These are phyloP conservation scores for Fusarium sp. DNA, from an alignment of 2,329 filamentous ascomycete species.

Conservation along the genomic window DNA sequence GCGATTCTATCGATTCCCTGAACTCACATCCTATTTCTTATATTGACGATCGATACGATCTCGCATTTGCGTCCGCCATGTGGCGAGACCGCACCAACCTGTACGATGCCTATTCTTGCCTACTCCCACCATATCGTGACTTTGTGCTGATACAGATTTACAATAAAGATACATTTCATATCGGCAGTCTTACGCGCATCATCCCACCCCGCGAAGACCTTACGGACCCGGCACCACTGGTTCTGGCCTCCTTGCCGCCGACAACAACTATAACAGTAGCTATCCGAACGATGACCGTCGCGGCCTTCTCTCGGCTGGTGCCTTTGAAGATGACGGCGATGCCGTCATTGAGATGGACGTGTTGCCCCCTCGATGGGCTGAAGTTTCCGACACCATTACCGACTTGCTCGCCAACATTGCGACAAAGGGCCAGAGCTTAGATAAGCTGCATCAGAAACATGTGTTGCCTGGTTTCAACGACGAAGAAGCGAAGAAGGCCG, in stretches of 20 bases:
- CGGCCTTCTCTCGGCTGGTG: slow-evolving; percentile 83
- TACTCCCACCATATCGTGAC: slow-evolving; percentile 1
- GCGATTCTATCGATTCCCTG: slow-evolving; percentile 21
- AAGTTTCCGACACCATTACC: slow-evolving; percentile 92
- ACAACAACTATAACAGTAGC: slow-evolving; percentile 63
- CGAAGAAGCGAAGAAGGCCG: slow-evolving; percentile 85
- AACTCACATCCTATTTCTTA: slow-evolving; percentile 23
- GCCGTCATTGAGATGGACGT: slow-evolving; percentile 98
- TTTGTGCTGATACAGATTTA: slow-evolving; percentile 12
- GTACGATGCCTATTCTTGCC: slow-evolving; percentile 60
- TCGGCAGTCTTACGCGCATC: slow-evolving; percentile 97
- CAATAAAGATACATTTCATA: slow-evolving; percentile 90
- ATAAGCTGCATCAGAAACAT: slow-evolving; percentile 96
- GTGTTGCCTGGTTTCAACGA: slow-evolving; percentile 97
- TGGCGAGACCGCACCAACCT: slow-evolving; percentile 99
- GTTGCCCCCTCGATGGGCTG: slow-evolving; percentile 93
- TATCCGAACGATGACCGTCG: slow-evolving; percentile 67
- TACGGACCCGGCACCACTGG: slow-evolving; percentile 64
- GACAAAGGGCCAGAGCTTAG: slow-evolving; percentile 83
- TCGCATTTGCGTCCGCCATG: slow-evolving; percentile 73
- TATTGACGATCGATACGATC: slow-evolving; percentile 45
- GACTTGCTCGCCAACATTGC: slow-evolving; percentile 84
- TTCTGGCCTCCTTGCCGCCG: slow-evolving; percentile 65
- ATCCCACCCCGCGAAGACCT: slow-evolving; percentile 86
- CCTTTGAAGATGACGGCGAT: slow-evolving; percentile 88